A percentile compares a stretch with the other conserved stretches of the same genome.
These are phyloP conservation scores for Apiotrichum veenhuisii DNA, from an alignment of 1,284 basidiomycete species.

Conservation along the genomic window DNA sequence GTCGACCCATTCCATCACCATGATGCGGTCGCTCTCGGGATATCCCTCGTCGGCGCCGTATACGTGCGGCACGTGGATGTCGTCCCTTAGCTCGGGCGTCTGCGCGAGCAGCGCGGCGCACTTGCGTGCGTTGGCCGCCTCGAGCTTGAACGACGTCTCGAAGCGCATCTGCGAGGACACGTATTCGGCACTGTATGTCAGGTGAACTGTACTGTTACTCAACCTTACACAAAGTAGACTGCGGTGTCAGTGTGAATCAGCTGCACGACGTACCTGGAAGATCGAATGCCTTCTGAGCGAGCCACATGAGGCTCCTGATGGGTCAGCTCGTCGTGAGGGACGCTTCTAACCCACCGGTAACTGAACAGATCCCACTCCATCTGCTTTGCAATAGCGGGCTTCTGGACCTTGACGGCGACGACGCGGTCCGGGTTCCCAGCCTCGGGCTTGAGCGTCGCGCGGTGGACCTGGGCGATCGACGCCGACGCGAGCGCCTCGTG, in stretches of 20 bases:
- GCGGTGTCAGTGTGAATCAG: constrained; percentile 5
- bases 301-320: constrained; percentile 42
- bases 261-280: constrained; percentile 39
- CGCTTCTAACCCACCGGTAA: constrained; percentile 34
- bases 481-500: constrained; percentile 72
- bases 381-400: constrained; percentile 77
- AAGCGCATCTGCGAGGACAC: constrained; percentile 72
- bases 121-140: constrained; percentile 52
- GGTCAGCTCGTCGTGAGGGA: background rate
- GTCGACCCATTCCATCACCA: constrained; percentile 80
- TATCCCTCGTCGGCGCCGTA: constrained; percentile 62
- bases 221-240: constrained; percentile 47
- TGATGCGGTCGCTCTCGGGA: constrained; percentile 61
- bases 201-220: too few species aligned
- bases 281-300: constrained; percentile 45
- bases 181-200: constrained; percentile 57
- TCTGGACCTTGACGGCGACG: constrained; percentile 91
- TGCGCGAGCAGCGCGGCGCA: constrained; percentile 43
- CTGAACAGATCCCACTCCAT: constrained; percentile 71
- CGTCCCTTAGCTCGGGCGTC: constrained; percentile 61
- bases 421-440: constrained; percentile 24
- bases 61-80: constrained; percentile 74
- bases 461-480: constrained; percentile 84
- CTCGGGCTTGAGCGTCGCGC: constrained; percentile 58
- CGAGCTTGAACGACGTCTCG: constrained; percentile 74